phyloP scores from a whole-genome alignment of 176 grass and related monocot genomes.

The Musa itinerans region DNA sequence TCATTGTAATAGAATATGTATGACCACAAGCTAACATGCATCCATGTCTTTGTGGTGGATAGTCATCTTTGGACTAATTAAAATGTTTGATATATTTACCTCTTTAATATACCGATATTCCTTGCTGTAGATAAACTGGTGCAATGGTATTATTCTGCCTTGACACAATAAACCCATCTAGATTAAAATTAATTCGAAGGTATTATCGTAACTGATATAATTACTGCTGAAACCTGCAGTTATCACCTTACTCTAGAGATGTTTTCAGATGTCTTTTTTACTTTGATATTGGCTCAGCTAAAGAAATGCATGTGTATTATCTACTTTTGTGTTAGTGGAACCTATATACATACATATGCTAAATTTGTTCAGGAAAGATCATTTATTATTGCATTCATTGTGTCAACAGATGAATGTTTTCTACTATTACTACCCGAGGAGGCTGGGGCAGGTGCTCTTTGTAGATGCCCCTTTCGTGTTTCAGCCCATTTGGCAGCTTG shows the following conservation, averaged over 20 bases:
- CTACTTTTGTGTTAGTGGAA: neutral
- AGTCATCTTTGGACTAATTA: no score
- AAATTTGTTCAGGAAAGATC: no score
- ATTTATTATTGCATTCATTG: neutral
- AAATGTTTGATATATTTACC: no score
- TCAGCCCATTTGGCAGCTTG: constrained; percentile 77
- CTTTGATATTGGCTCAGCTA: neutral
- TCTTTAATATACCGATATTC: no score
- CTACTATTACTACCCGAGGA: constrained; percentile 90
- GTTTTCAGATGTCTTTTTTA: no score
- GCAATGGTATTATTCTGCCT: neutral
- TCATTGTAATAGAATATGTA: no score
- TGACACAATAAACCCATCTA: neutral
- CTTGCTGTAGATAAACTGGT: no score
- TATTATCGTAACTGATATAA: neutral
- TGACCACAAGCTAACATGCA: no score
- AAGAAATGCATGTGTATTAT: neutral
- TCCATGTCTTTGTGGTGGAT: no score
- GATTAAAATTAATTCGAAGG: neutral
- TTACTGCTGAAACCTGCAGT: no score
- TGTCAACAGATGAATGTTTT: constrained; percentile 67
- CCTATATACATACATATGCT: neutral
- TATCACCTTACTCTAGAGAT: no score
- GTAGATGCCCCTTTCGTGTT: constrained; percentile 87
- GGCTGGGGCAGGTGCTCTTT: constrained; percentile 77